Conservation (phyloP, 108 stramenopile species). For the Nitzschia sp. region DNA sequence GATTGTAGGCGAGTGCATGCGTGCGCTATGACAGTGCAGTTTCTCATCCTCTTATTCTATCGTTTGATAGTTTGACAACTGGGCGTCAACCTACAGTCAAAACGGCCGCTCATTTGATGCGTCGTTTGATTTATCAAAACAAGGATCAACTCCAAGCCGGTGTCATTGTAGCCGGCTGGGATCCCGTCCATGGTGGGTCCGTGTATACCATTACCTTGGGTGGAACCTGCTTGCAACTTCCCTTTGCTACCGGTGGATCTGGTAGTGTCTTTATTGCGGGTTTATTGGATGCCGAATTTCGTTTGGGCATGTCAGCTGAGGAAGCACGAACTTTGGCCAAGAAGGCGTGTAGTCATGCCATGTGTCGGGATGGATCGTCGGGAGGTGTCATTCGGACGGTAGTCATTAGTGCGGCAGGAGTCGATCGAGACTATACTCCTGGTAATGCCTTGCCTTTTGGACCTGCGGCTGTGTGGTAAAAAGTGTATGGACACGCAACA, state of each 20-base stretch:
- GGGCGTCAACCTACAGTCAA: constrained; percentile 90
- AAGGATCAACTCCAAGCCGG: constrained; percentile 95
- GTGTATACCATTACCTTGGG: constrained; percentile 93
- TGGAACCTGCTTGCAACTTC: constrained; percentile 91
- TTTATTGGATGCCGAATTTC: constrained; percentile 84
- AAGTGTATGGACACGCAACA: neutral
- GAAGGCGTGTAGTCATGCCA: constrained; percentile 93
- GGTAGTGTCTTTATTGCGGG: constrained; percentile 95
- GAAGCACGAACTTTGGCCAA: constrained; percentile 85
- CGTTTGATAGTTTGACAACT: constrained; percentile 69
- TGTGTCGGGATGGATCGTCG: constrained; percentile 96
- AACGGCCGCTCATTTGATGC: constrained; percentile 89
- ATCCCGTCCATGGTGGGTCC: constrained; percentile 86
- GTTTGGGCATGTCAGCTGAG: constrained; percentile 84
- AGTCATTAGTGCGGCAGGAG: constrained; percentile 68
- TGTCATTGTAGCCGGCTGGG: constrained; percentile 98
- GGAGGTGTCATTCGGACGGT: constrained; percentile 96
- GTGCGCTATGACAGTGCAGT: no score
- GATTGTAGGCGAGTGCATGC: no score
- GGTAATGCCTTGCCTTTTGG: constrained; percentile 86
- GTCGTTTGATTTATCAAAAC: constrained; percentile 90
- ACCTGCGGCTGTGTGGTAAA: constrained; percentile 46
- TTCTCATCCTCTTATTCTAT: neutral
- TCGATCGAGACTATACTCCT: constrained; percentile 76
- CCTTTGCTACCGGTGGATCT: constrained; percentile 92